Base-by-base conservation (phyloP, 2,329 filamentous ascomycete species). In the Aspergillus intermedius region DNA sequence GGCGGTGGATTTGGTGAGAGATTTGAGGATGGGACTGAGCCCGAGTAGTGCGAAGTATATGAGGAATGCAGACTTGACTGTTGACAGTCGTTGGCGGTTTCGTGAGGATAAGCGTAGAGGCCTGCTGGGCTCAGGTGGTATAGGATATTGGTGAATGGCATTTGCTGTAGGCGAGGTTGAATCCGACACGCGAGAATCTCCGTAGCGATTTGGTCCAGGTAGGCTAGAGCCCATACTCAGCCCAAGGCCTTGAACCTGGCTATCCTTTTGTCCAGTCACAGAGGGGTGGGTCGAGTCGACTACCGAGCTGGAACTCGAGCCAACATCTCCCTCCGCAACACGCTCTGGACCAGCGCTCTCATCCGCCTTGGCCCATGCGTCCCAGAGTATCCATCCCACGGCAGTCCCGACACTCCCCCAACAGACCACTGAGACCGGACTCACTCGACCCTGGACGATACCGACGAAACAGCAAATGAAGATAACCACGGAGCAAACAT, bases 21-120 rank as follows among this genome's bases (percentile, higher is more conserved):
- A 96, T 68, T 96, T 96, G 53, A 98, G 82, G 55, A 98, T 97
- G 0, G 93, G 93, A 39, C 88, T 95, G 3, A 98, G 79, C 9
- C 91, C 93, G 3, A 97, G 81, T 12, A 98, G 78, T 3, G 90
- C 91, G 58, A 87, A 94, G 72, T 94, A 96, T 60, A 97, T 97
- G 44, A 97, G 78, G 34, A 94, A 76, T 0, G 91, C 91, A 0
- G 91, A 96, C 70, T 97, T 97, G 57, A 91, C 83, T 1, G 93
- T 96, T 30, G 86, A 83, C 4, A 96, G 67, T 3, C 83, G 78
- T 53, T 83, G 78, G 52, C 82, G 79, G 54, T 79, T 82, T 37
- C 79, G 71, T 3, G 76, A 71, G 4, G 80, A 79, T 17, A 81
- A 57, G 45, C 68, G 56, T 4, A 65, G 58, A 23, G 61, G 49